Base-by-base conservation (phyloP, 495 filamentous ascomycete genomes). In the Talaromyces ruber region DNA sequence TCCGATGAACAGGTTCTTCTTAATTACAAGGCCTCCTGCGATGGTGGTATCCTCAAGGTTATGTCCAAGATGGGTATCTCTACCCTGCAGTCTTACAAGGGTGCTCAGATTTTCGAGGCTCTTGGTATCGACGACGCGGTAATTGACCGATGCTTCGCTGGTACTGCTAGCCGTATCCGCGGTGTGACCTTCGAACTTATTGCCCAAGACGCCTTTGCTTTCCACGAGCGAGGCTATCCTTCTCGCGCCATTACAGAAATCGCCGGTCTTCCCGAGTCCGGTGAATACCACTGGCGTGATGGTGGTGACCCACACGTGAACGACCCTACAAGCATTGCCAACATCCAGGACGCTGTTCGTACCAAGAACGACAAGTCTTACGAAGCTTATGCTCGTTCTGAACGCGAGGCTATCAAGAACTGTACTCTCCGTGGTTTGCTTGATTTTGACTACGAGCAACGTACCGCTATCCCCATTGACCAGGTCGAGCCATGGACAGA, bases 21-120 rank as follows among this genome's bases (percentile, higher is more conserved):
- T 63, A 99, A 99, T 77, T 99, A 98, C 82, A 96, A 95, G 80
- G 90, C 94, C 68, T 99, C 94, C 53, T 95, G 91, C 68, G 95
- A 98, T 68, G 94, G 94, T 67, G 94, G 94, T 75, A 97, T 99
- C 63, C 82, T 99, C 62, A 99, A 99, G 79, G 94, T 99, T 71
- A 99, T 99, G 94, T 96, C 91, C 77, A 99, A 99, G 82, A 99
- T 99, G 94, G 94, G 94, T 76, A 99, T 99, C 67, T 99, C 94
- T 11, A 99, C 94, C 52, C 79, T 99, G 51, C 91, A 94, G 72
- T 95, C 90, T 67, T 99, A 99, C 82, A 99, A 99, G 80, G 94
- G 94, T 72, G 94, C 94, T 59, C 94, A 99, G 78, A 99, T 99
- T 65, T 99, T 98, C 65, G 94, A 99, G 72, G 94, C 95, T n/a